Evolutionary conservation across 2,329 filamentous ascomycete genomes (phyloP).

Genomic region (Fusarium pilosicola): DNA sequence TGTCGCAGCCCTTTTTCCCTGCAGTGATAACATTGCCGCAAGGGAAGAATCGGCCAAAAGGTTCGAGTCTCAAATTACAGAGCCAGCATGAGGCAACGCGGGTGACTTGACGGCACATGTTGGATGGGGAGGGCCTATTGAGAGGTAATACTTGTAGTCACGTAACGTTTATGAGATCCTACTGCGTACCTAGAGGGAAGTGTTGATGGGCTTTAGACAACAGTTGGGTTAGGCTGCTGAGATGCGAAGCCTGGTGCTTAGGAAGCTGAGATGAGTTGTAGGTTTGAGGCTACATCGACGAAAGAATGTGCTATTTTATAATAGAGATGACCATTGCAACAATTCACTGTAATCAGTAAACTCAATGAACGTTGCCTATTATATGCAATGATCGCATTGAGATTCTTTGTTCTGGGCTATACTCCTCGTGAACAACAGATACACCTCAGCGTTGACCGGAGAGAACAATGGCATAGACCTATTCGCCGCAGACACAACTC

Average conservation of each 20-base stretch:
- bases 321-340: not conserved
- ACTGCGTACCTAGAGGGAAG: not conserved
- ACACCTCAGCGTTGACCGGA: not conserved
- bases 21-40: not conserved
- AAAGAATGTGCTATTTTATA: not conserved
- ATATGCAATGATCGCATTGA: not conserved
- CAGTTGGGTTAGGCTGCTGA: not conserved
- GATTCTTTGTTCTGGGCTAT: not conserved
- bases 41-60: constrained; percentile 5
- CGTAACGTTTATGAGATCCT: not conserved
- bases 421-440: not conserved
- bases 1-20: not conserved
- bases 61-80: not conserved
- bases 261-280: not conserved
- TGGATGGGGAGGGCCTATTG: not conserved
- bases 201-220: not conserved
- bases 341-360: not conserved
- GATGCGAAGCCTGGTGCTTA: not conserved
- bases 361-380: not conserved
- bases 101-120: constrained; percentile 9
- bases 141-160: not conserved
- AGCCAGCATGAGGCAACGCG: constrained; percentile 10
- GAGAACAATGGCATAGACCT: not conserved
- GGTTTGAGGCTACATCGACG: not conserved
- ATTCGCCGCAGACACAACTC: not conserved